Evolutionary conservation across 1,284 basidiomycete species (phyloP), one percentile per base, ranked within the genome.

Genomic region (Fomitopsis betulina): DNA sequence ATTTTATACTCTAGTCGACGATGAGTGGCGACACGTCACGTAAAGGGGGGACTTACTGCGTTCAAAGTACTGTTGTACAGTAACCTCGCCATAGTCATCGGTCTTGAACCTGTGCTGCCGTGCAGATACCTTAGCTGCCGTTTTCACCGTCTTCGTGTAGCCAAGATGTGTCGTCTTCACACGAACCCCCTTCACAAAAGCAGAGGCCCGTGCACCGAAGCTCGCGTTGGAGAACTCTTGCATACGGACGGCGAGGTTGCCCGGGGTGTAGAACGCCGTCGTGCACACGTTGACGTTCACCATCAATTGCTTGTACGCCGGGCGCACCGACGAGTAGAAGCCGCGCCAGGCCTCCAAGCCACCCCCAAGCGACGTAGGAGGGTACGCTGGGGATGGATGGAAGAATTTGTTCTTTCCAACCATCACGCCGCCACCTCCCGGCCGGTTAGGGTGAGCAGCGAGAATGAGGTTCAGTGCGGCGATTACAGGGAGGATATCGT

Each of bases 201-300:
- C 76, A 25, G 71, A 72, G 0, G 73, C 60, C 2, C 79, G 78
- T 4, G 80, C 82, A 1, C 81, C 80, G 61, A 82, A 85, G 56
- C 76, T 81, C 9, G 79, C 74, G 8, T 70, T 65, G 40, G 65
- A 66, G 66, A 88, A 90, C 32, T 79, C 77, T 0, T 70, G 62
- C 74, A 91, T 76, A 0, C 82, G 81, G 2, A 77, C 70, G 0
- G 81, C 85, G 3, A 91, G 75, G 62, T 86, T 88, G 13, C 83
- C 82, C 1, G 82, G 76, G 3, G 69, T 78, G 66, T 91, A 90
- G 67, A 92, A 92, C 2, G 88, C 88, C 0, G 89, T 89, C 17
- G 87, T 88, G 66, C 86, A 88, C 2, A 85, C 85, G 60, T 91
- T 90, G 56, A 92, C 83, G 63, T 92, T 91, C 33, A 91, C 85